A percentile compares a stretch with the other conserved stretches of the same genome.
Conservation (phyloP, 768 basidiomycete genomes). For the Lactifluus volemus region DNA sequence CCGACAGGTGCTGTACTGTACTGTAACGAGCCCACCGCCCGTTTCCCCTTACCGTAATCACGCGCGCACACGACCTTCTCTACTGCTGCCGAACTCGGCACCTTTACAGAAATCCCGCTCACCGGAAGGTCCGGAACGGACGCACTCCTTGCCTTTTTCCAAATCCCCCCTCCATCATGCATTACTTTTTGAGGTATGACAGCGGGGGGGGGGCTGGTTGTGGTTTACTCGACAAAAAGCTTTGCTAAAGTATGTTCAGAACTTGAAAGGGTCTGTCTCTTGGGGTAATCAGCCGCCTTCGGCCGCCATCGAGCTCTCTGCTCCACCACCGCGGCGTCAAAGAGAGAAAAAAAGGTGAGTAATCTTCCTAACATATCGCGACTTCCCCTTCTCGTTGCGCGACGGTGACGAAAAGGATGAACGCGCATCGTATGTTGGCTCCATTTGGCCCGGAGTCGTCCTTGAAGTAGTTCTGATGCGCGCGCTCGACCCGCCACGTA, state of each 20-base stretch:
- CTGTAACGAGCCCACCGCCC: background rate
- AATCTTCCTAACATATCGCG: background rate
- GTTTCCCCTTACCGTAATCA: background rate
- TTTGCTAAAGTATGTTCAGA: too few relatives aligned
- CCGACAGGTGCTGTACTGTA: background rate
- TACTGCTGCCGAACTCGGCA: background rate
- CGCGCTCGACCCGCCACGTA: background rate
- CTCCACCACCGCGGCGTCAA: background rate
- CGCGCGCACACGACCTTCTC: background rate
- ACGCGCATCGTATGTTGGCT: background rate
- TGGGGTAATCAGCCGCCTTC: too few relatives aligned
- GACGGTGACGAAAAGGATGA: background rate
- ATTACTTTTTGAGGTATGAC: too few relatives aligned
- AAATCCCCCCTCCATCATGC: background rate
- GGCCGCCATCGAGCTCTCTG: background rate
- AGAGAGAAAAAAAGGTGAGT: background rate
- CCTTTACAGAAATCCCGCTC: background rate
- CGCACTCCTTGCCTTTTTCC: background rate
- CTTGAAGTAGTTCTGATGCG: background rate
- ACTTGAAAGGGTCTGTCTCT: too few relatives aligned
- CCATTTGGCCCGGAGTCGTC: background rate
- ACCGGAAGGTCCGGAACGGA: background rate
- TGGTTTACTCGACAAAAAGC: too few relatives aligned
- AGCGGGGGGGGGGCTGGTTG: too few relatives aligned
- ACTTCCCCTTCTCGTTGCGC: background rate